These are phyloP conservation scores for Bauhinia variegata DNA, from an alignment of 306 rosid genomes.

Conservation along the genomic window DNA sequence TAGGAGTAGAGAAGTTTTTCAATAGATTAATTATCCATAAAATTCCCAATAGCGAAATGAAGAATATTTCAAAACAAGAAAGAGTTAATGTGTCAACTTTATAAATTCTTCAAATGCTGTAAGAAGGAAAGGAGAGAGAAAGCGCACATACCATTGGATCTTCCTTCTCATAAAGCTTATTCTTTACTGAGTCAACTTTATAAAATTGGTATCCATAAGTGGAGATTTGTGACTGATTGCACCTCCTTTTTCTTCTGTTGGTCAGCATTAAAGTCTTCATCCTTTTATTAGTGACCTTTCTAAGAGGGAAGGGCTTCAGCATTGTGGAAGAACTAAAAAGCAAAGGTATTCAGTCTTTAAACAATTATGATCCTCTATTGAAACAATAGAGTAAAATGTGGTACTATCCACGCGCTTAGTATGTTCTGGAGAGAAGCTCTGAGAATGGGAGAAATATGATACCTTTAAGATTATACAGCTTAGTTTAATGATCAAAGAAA, in stretches of 20 bases:
- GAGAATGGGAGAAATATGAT: too few relatives aligned
- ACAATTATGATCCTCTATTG: background rate
- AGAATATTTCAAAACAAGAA: too few relatives aligned
- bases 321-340: constrained; percentile 19
- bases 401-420: background rate
- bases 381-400: constrained; percentile 2
- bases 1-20: too few relatives aligned
- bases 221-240: too few relatives aligned
- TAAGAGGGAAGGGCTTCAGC: constrained; percentile 36
- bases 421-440: background rate
- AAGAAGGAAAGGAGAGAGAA: background rate
- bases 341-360: constrained; percentile 1
- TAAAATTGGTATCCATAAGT: too few relatives aligned
- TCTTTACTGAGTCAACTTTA: constrained; percentile 25
- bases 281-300: constrained; percentile 32
- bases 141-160: constrained; percentile 42
- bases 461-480: too few relatives aligned
- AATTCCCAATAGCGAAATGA: too few relatives aligned
- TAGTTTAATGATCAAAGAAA: too few relatives aligned
- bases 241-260: too few relatives aligned
- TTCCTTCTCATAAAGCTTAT: constrained; percentile 38
- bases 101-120: too few relatives aligned
- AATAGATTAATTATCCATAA: too few relatives aligned
- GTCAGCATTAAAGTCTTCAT: constrained; percentile 17
- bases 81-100: too few relatives aligned